phyloP scores from a whole-genome alignment of 176 grass and related monocot genomes.

The Chrysopogon serrulatus region DNA sequence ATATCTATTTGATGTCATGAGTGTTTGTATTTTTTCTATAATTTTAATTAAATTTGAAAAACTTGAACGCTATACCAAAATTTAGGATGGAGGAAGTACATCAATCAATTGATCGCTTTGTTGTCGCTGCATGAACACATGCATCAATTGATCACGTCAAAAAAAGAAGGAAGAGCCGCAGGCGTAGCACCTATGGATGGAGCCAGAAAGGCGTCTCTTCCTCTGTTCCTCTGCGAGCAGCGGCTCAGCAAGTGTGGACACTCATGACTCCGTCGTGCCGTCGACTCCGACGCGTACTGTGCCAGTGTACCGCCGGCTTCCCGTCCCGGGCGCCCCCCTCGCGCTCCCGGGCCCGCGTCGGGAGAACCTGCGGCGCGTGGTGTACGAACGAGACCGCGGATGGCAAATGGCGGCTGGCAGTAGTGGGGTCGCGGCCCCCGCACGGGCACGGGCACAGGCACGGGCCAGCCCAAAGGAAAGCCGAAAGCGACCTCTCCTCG shows the following conservation, averaged over 20 bases:
- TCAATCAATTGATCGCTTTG: too few relatives aligned
- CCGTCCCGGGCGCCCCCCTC: not conserved
- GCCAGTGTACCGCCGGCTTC: not conserved
- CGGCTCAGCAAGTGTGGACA: not conserved
- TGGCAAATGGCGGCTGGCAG: not conserved
- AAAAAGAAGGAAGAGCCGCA: not conserved
- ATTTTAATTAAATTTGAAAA: too few relatives aligned
- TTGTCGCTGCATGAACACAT: too few relatives aligned
- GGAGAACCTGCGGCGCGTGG: not conserved
- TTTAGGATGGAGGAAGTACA: too few relatives aligned
- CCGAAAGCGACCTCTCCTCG: not conserved
- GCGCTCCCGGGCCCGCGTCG: not conserved
- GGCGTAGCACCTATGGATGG: not conserved
- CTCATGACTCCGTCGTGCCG: not conserved
- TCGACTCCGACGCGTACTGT: conserved; percentile 6
- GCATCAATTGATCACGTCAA: not conserved
- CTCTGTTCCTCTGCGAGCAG: not conserved
- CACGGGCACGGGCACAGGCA: not conserved
- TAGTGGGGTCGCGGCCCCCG: not conserved
- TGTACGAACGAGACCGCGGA: not conserved
- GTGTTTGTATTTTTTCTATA: too few relatives aligned
- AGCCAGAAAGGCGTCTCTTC: not conserved
- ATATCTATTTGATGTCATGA: too few relatives aligned
- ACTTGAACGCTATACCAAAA: too few relatives aligned
- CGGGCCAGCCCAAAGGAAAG: not conserved